phyloP scores from a whole-genome alignment of 805 yeast genomes.

The Kluyveromyces siamensis region DNA sequence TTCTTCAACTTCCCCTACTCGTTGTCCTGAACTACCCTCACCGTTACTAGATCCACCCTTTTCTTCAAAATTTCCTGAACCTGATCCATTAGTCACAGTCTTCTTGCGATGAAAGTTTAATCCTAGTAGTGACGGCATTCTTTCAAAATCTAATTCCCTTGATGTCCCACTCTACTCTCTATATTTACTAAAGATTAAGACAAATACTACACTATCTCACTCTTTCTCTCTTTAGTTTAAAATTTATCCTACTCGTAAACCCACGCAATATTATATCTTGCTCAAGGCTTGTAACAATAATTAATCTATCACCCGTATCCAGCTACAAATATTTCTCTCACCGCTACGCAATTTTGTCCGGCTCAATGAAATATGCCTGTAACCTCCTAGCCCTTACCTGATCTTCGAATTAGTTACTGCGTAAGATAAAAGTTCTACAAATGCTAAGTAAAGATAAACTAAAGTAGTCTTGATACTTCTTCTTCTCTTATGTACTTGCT shows the following conservation, averaged over 20 bases:
- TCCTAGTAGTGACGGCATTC: constrained; percentile 2
- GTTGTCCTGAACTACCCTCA: no score
- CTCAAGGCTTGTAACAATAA: no score
- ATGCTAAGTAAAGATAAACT: no score
- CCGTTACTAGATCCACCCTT: background rate
- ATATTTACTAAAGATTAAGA: no score
- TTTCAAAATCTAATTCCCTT: background rate
- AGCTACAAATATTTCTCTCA: no score
- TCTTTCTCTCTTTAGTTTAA: background rate
- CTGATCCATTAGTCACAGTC: background rate
- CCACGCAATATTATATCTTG: background rate
- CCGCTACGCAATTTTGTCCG: no score
- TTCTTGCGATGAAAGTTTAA: constrained; percentile 1
- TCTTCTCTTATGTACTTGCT: no score
- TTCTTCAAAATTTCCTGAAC: background rate
- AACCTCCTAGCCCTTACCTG: background rate
- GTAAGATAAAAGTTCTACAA: background rate
- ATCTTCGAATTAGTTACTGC: background rate
- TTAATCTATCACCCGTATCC: no score
- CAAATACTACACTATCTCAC: background rate
- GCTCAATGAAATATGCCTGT: background rate
- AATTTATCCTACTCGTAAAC: background rate
- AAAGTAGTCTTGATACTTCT: no score
- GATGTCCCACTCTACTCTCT: background rate
- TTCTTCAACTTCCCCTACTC: no score